Evolutionary conservation across 352 stramenopile species (phyloP).

Genomic region (Lagenidium giganteum): DNA sequence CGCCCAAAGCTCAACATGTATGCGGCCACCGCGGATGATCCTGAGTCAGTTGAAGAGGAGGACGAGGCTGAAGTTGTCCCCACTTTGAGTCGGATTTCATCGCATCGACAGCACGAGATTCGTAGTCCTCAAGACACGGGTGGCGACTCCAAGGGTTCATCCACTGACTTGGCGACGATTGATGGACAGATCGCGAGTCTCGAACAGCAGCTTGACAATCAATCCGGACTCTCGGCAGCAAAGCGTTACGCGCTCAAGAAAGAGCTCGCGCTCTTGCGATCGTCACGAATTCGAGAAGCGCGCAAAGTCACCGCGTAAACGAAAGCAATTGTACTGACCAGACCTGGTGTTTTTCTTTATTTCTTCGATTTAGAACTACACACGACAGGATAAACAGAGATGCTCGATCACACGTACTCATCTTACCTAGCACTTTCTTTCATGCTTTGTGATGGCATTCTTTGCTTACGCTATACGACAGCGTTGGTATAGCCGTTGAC

Average conservation of each 20-base stretch:
- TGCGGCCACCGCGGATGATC: conserved; percentile 7
- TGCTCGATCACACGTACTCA: background rate
- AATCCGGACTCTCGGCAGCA: conserved; percentile 46
- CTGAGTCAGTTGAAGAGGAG: background rate
- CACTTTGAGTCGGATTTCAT: no score
- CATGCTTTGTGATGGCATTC: no score
- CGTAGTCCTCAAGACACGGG: background rate
- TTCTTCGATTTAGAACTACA: conserved; percentile 16
- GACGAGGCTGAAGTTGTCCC: background rate
- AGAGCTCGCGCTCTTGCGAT: conserved; percentile 63
- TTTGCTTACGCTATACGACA: background rate
- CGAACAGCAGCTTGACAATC: conserved; percentile 58
- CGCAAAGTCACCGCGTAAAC: conserved; percentile 18
- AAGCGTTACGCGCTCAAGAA: conserved; percentile 85
- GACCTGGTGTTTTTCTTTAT: conserved; percentile 3
- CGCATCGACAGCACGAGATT: background rate
- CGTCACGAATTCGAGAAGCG: conserved; percentile 52
- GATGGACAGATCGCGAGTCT: conserved; percentile 40
- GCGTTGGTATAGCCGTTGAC: background rate
- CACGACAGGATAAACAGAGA: background rate
- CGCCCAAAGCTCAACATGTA: conserved; percentile 18
- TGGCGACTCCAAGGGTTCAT: background rate
- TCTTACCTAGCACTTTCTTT: no score
- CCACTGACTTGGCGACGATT: background rate
- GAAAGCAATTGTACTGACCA: background rate